Evolutionary conservation across 768 basidiomycete species (phyloP).

Genomic region (Cantharellus anzutake): DNA sequence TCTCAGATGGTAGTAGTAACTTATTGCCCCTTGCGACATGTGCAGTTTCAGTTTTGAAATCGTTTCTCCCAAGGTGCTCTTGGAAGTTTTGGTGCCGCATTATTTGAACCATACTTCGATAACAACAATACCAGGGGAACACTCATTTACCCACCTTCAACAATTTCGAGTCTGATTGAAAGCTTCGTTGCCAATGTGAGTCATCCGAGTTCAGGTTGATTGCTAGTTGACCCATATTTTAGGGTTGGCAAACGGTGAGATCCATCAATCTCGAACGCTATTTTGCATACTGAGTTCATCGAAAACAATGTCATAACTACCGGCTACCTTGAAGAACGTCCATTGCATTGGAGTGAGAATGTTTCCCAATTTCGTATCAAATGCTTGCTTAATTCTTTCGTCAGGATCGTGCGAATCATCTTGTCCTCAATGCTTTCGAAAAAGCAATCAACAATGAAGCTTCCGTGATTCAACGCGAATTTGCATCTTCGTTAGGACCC

Average conservation of each 20-base stretch:
- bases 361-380: neutral
- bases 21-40: neutral
- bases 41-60: slow-evolving; percentile 5
- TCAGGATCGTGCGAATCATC: slow-evolving; percentile 60
- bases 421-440: slow-evolving; percentile 73
- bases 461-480: neutral
- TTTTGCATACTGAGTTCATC: neutral
- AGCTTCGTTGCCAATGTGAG: slow-evolving; percentile 40
- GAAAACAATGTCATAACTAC: too few relatives aligned
- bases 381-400: neutral
- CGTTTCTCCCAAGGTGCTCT: slow-evolving; percentile 41
- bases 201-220: neutral
- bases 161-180: slow-evolving; percentile 33
- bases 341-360: slow-evolving; percentile 49
- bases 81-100: slow-evolving; percentile 82
- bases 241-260: slow-evolving; percentile 69
- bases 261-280: neutral
- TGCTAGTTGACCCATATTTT: neutral
- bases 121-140: slow-evolving; percentile 52
- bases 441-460: slow-evolving; percentile 23
- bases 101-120: slow-evolving; percentile 71
- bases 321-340: slow-evolving; percentile 38
- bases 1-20: slow-evolving; percentile 38
- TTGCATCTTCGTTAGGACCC: too few relatives aligned
- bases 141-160: slow-evolving; percentile 37